Percentiles rank a stretch among this genome's conserved stretches.
These are phyloP conservation scores for Prunus dulcis DNA, from an alignment of 306 rosid genomes.

Conservation along the genomic window DNA sequence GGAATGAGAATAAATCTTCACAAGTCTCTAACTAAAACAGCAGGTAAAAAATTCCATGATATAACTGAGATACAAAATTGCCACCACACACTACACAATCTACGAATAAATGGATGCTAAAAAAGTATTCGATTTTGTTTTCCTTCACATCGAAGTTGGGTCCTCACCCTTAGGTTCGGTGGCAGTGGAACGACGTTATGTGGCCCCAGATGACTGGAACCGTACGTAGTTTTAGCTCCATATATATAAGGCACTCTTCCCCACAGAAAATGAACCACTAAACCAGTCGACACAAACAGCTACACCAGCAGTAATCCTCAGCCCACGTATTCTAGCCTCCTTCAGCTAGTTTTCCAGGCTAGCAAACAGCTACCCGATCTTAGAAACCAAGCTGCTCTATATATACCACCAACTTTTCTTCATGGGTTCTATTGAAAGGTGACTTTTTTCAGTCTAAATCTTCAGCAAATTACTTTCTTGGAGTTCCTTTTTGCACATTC, in stretches of 20 bases:
- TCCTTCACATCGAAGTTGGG: background rate
- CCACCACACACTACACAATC: no score
- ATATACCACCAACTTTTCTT: constrained; percentile 10
- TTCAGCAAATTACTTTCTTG: background rate
- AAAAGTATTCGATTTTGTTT: background rate
- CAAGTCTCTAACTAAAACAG: no score
- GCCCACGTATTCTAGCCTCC: constrained; percentile 11
- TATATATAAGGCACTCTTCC: background rate
- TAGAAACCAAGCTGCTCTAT: background rate
- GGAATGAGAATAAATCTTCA: no score
- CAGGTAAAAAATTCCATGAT: no score
- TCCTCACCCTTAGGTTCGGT: background rate
- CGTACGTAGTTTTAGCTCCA: background rate
- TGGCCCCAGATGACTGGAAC: constrained; percentile 1
- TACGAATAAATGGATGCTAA: no score
- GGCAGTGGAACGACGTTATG: background rate
- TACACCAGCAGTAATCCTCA: background rate
- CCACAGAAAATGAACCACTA: background rate
- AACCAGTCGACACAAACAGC: background rate
- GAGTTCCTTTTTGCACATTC: background rate
- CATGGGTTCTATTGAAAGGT: constrained; percentile 45
- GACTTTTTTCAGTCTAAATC: background rate
- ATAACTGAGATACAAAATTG: no score
- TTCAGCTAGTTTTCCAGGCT: constrained; percentile 1
- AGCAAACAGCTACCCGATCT: constrained; percentile 25